A percentile compares a stretch with the other conserved stretches of the same genome.
These are phyloP conservation scores for Catharanthus roseus DNA, from an alignment of 257 asterid genomes.

Conservation along the genomic window DNA sequence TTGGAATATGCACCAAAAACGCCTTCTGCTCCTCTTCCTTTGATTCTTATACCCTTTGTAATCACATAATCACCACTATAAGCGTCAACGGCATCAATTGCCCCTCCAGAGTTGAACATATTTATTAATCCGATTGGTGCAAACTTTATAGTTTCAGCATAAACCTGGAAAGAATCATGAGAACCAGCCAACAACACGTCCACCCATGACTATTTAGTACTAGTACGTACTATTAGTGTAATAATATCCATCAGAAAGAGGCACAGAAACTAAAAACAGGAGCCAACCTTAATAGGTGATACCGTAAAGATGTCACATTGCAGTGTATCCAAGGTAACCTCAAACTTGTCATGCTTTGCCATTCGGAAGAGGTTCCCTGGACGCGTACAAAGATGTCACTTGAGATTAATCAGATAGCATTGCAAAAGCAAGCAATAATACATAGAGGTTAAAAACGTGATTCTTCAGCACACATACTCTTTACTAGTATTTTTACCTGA, in stretches of 20 bases:
- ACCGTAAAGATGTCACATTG: constrained; percentile 52
- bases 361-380: background rate
- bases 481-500: too few species aligned
- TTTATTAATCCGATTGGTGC: constrained; percentile 49
- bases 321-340: constrained; percentile 33
- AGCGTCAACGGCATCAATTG: constrained; percentile 31
- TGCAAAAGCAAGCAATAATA: too few species aligned
- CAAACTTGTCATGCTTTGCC: constrained; percentile 27
- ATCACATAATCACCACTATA: constrained; percentile 16
- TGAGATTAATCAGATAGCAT: too few species aligned
- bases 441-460: too few species aligned
- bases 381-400: background rate
- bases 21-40: constrained; percentile 44
- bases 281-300: constrained; percentile 47
- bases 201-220: background rate
- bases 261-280: too few species aligned
- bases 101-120: constrained; percentile 65
- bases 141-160: constrained; percentile 28
- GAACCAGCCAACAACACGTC: background rate
- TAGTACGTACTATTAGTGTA: too few species aligned
- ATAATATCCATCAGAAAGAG: too few species aligned
- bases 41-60: constrained; percentile 29
- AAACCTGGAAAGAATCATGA: constrained; percentile 27
- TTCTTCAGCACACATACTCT: too few species aligned
- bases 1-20: constrained; percentile 44